Base-by-base conservation (phyloP, 768 basidiomycete genomes). In the Suillus fuscotomentosus region DNA sequence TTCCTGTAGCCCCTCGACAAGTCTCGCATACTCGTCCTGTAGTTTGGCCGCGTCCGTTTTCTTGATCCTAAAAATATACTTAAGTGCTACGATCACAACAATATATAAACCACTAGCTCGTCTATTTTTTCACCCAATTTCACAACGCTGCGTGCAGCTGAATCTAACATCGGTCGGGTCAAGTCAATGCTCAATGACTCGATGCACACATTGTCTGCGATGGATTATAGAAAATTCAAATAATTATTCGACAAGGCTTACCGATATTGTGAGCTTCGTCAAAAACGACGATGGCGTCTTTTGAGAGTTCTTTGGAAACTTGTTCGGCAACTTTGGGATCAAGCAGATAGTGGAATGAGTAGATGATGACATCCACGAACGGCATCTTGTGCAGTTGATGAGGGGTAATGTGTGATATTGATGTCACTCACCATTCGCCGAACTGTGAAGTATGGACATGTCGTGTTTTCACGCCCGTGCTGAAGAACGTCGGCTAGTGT, bases 231-330 rank as follows among this genome's bases (percentile, higher is more conserved):
- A 50, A 42, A 61, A 48, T 27, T 57, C 39, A 3, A 51, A 50
- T 17, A 27, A 5, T 27, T 20, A 31, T 14, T 13, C 31, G 42
- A 48, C 31, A 24, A 47, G 61, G 59, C 68, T 63, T 69, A 95
- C 96, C 96, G 60, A 99, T 99, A 74, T 99, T 99, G 77, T 99
- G 97, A 17, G 97, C 97, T 74, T 99, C 97, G 72, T 99, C 97
- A 71, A 99, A 99, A 2, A 99, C 97, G 45, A 99, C 95, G 61
- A 99, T 99, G 38, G 95, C 91, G 74, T 99, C 97, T 71, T 98
- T 99, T 9, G 92, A 93, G 79, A 99, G 83, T 75, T 99, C 97
- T 72, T 94, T 96, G 2, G 97, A 99, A 15, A 99, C 97, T 79
- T 99, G 96, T 70, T 99, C 97, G 0, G 97, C 97, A 48, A 99